These are phyloP conservation scores for Santalum album DNA, from an alignment of 164 flowering plant species.

Conservation along the genomic window DNA sequence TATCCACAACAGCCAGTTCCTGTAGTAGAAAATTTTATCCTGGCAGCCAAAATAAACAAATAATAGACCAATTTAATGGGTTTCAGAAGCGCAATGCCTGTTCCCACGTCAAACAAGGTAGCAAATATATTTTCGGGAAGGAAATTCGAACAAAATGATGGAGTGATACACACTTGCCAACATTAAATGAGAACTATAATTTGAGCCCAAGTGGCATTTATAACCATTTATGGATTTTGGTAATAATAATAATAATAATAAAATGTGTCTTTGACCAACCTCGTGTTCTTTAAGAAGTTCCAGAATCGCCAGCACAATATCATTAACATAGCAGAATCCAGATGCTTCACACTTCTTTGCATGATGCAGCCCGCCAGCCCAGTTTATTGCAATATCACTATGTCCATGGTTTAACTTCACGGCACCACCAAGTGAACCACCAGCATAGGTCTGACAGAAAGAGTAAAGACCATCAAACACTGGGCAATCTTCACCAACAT, in stretches of 20 bases:
- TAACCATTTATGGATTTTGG: background rate
- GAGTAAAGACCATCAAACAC: constrained; percentile 8
- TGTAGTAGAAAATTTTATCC: too few species aligned
- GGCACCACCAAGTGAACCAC: constrained; percentile 5
- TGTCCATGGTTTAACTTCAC: constrained; percentile 2
- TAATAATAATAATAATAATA: too few species aligned
- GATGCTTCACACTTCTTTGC: constrained; percentile 7
- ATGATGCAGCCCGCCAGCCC: constrained; percentile 7
- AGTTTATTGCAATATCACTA: constrained; percentile 6
- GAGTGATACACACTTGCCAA: too few species aligned
- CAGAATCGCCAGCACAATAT: constrained; percentile 4
- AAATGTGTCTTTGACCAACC: background rate
- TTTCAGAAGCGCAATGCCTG: too few species aligned
- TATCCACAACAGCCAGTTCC: too few species aligned
- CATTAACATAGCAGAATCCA: constrained; percentile 6
- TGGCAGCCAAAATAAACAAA: too few species aligned
- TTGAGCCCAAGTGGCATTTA: background rate
- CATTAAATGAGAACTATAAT: background rate
- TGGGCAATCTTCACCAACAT: constrained; percentile 6
- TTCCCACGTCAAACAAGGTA: too few species aligned
- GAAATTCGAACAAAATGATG: background rate
- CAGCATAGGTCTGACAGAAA: constrained; percentile 5
- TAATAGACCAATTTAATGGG: too few species aligned
- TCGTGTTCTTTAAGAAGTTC: constrained; percentile 3
- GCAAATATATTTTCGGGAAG: too few species aligned